Evolutionary conservation across 495 filamentous ascomycete species (phyloP), one percentile per base, ranked within the genome.

Genomic region (Penicillium manginii): DNA sequence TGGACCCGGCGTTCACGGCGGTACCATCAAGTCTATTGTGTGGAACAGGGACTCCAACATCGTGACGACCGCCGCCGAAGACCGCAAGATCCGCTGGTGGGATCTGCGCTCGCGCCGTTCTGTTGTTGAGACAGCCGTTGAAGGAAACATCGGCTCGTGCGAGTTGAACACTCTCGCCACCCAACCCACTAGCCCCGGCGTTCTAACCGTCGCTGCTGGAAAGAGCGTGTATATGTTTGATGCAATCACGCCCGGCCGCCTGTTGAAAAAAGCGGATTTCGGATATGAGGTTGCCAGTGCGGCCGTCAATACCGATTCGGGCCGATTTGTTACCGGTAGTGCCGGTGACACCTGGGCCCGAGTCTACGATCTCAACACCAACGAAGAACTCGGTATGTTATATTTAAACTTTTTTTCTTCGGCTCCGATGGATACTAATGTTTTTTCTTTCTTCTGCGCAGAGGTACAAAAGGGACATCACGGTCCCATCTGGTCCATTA

Each of bases 391-490:
- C 19, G 87, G 86, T 88, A 77, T 51, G 85, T 74, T 37, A 10
- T 22, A 59, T 10, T 40, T 17, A 15, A 8, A 8, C 37, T 37
- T 35, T 3, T 15, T 22, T 0, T 12, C 22, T 50, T 39, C 12
- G 37, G 9, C 31, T 57, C 46, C 12, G n/a, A 29, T 19, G 11
- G 3, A 9, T 11, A 17, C 67, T 77, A 67, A 80, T 5, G 23
- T 55, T 33, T 33, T 68, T 69, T n/a, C n/a, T 8, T 55, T 35
- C 31, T 68, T 68, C 5, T 31, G 26, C 47, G 47, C 52, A 82
- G 93, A 98, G 64, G 86, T 94, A 18, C 92, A 96, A 80, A 98
- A 97, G 73, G 96, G 94, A 19, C 96, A 98, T 68, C 94, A 98
- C 69, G 94, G 96, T 12, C 93, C 93, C 10, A 93, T 98, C 55